Base-by-base conservation (phyloP, 306 rosid genomes). In the Cotoneaster glaucophyllus region DNA sequence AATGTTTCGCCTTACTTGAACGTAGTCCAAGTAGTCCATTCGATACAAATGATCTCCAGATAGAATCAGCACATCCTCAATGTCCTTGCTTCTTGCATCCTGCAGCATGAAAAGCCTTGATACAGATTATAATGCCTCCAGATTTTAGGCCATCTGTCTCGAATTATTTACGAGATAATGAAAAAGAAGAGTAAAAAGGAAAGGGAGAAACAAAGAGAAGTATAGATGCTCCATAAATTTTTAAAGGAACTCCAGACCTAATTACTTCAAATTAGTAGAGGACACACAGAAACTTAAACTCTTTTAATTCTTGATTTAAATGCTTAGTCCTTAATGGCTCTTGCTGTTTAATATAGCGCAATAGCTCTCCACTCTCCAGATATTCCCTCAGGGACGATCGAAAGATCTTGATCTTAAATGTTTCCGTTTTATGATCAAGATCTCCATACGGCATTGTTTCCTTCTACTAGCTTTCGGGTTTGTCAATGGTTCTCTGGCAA, bases 1-100 rank as follows among this genome's bases (percentile, higher is more conserved):
- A 26, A n/a, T 61, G 48, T 54, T 22, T 43, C 64, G 78, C 52
- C 85, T 83, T 85, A 95, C 98, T 83, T 90, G 87, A 75, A 95
- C 91, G 70, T 87, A 95, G 82, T 95, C 97, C 97, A 87, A 90
- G 54, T 95, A 92, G 81, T 95, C 97, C 97, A 95, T 95, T 66
- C 96, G 78, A 78, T 92, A 95, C 29, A 95, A 88, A 79, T 95
- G 98, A 83, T 95, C 97, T 78, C 98, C 97, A 0, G 96, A 92
- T 64, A 95, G 96, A 82, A 95, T 84, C 80, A 95, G 77, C 22
- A 92, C 98, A 86, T 95, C 97, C 81, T 92, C 97, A 80, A 92
- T 89, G 9, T 84, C 78, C 87, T 86, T 95, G 71, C 97, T 90
- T 82, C 97, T 89, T 0, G 89, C 86, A 74, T 88, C 97, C 98